A percentile compares a stretch with the other conserved stretches of the same genome.
phyloP scores from a whole-genome alignment of 2,329 filamentous ascomycete species.

The Penicillium sp. region DNA sequence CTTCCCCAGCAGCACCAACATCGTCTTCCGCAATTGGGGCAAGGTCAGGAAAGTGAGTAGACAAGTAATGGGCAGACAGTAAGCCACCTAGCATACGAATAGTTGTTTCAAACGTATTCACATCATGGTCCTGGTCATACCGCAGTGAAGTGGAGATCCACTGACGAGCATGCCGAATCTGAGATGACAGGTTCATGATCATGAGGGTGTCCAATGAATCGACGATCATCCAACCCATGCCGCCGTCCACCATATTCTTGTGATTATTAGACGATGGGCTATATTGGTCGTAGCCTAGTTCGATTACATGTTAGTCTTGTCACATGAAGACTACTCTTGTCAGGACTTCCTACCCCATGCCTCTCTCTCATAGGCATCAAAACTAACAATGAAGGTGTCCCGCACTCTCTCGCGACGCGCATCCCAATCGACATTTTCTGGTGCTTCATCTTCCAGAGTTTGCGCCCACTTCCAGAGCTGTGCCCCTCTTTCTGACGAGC shows the following conservation, averaged over 20 bases:
- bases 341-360: constrained; percentile 72
- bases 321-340: background rate
- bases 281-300: constrained; percentile 67
- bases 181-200: constrained; percentile 92
- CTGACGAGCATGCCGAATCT: constrained; percentile 78
- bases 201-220: constrained; percentile 96
- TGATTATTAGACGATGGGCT: constrained; percentile 78
- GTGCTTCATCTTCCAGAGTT: constrained; percentile 47
- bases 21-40: constrained; percentile 74
- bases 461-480: constrained; percentile 59
- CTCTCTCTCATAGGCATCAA: constrained; percentile 88
- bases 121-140: constrained; percentile 91
- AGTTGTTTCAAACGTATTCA: constrained; percentile 97
- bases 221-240: constrained; percentile 97
- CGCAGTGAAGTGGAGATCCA: constrained; percentile 81
- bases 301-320: constrained; percentile 12
- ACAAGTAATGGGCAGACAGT: constrained; percentile 92
- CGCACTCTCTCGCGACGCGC: constrained; percentile 77
- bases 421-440: constrained; percentile 64
- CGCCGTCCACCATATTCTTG: constrained; percentile 80
- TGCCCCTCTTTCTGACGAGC: constrained; percentile 38
- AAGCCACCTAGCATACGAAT: constrained; percentile 96
- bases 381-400: constrained; percentile 87
- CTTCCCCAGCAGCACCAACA: constrained; percentile 72
- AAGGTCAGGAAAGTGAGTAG: constrained; percentile 75